Base-by-base conservation (phyloP, 2,329 filamentous ascomycete genomes). In the Penicillium sp. region DNA sequence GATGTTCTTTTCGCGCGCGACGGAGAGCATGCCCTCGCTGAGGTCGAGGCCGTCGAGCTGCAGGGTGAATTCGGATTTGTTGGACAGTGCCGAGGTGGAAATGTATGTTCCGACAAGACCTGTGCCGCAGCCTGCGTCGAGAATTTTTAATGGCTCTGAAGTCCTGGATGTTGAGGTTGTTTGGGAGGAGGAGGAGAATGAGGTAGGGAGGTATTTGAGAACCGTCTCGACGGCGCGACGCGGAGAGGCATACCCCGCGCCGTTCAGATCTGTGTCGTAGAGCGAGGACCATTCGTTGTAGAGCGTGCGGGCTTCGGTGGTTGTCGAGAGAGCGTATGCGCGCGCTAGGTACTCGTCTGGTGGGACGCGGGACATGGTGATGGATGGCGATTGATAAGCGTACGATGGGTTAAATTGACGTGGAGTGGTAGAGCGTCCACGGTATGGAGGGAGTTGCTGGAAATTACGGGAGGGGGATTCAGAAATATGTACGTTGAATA, bases 321-420 rank as follows among this genome's bases (percentile, higher is more conserved):
- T 50, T 15, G 26, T 19, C n/a, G n/a, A 41, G 30, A 41, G 35
- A 9, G 35, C 11, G 35, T 41, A 41, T 11, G 35, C 35, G 35
- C 35, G 35, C 15, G 13, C 11, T 8, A 41, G 35, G 35, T 41
- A 41, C 13, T 41, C 35, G 35, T 41, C 35, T 41, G 35, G 35
- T 41, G 35, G 13, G 35, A 13, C 15, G 35, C 35, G 35, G 35
- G 35, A 15, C 35, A 21, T 41, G 44, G 50, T 58, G 55, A 57
- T 52, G 49, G 44, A 47, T 55, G 50, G 61, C 62, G 63, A 63
- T 66, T 57, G 64, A 51, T 15, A 15, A 15, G 35, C 11, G 13
- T 41, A 41, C 1, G 11, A 3, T 26, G 11, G 13, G 5, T 15
- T 41, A 41, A 13, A 41, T 5, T 13, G 11, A 41, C 13, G 11